These are phyloP conservation scores for Verticillium alfalfae DNA, from an alignment of 2,329 filamentous ascomycete species.

Conservation along the genomic window DNA sequence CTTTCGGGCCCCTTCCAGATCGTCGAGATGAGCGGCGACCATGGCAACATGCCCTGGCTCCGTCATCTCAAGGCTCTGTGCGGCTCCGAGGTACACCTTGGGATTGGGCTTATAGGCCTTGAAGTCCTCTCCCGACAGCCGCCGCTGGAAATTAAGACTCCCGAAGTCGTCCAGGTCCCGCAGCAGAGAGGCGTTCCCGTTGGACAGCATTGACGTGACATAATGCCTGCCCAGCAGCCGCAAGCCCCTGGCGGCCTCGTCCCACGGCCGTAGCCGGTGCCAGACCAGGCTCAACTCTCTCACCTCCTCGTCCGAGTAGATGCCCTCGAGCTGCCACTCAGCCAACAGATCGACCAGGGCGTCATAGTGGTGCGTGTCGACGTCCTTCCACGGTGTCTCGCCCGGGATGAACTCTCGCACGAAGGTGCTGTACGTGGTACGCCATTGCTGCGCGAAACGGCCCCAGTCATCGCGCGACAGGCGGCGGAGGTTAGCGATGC, in stretches of 20 bases:
- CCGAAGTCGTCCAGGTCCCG: slow-evolving; percentile 56
- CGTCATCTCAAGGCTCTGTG: slow-evolving; percentile 44
- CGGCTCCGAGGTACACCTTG: slow-evolving; percentile 64
- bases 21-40: slow-evolving; percentile 70
- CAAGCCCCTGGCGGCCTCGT: slow-evolving; percentile 55
- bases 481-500: slow-evolving; percentile 38
- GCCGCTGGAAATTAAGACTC: slow-evolving; percentile 52
- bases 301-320: slow-evolving; percentile 64
- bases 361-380: slow-evolving; percentile 67
- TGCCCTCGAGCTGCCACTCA: slow-evolving; percentile 46
- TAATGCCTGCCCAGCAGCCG: slow-evolving; percentile 44
- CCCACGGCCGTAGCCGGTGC: slow-evolving; percentile 69
- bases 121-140: slow-evolving; percentile 67
- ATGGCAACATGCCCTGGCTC: slow-evolving; percentile 62
- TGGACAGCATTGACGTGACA: slow-evolving; percentile 64
- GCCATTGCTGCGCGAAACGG: slow-evolving; percentile 66
- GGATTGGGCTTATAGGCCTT: slow-evolving; percentile 69
- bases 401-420: slow-evolving; percentile 45
- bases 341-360: slow-evolving; percentile 55
- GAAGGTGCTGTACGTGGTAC: slow-evolving; percentile 57
- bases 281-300: slow-evolving; percentile 61
- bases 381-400: slow-evolving; percentile 53
- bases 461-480: slow-evolving; percentile 57
- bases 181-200: slow-evolving; percentile 66
- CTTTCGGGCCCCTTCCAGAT: slow-evolving; percentile 60